These are phyloP conservation scores for Beauveria sp. DNA, from an alignment of 2,329 filamentous ascomycete species.

Conservation along the genomic window DNA sequence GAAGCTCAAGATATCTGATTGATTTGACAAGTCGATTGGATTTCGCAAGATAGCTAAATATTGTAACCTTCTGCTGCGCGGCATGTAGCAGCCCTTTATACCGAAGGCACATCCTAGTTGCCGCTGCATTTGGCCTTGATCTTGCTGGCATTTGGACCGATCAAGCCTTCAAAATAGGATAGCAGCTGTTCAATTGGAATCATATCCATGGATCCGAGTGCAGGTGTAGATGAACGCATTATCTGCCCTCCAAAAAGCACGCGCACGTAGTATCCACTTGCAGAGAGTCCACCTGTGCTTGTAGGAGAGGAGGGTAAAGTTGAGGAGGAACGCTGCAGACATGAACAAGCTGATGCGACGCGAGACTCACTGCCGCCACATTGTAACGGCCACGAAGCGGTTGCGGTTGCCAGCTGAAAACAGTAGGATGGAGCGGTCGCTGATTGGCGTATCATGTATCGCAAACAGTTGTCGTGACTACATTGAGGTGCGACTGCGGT, in stretches of 20 bases:
- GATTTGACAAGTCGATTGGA: neutral
- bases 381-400: conserved; percentile 18
- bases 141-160: conserved; percentile 43
- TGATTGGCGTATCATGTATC: conserved; percentile 21
- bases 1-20: conserved; percentile 18
- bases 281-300: conserved; percentile 32
- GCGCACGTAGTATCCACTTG: conserved; percentile 44
- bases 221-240: conserved; percentile 59
- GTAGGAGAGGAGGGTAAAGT: conserved; percentile 40
- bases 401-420: conserved; percentile 14
- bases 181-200: conserved; percentile 57
- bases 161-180: conserved; percentile 63
- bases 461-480: conserved; percentile 23
- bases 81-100: neutral
- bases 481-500: conserved; percentile 17
- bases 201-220: conserved; percentile 64
- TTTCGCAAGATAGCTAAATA: neutral
- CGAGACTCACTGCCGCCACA: conserved; percentile 18
- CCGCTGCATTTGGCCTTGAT: conserved; percentile 28
- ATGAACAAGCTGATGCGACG: conserved; percentile 22
- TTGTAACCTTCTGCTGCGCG: neutral
- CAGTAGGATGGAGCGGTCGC: conserved; percentile 19
- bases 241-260: conserved; percentile 65
- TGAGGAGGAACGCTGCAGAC: conserved; percentile 16
- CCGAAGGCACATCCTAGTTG: neutral